Evolutionary conservation across 2,329 filamentous ascomycete genomes (phyloP).

Genomic region (Macroventuria anomochaeta): DNA sequence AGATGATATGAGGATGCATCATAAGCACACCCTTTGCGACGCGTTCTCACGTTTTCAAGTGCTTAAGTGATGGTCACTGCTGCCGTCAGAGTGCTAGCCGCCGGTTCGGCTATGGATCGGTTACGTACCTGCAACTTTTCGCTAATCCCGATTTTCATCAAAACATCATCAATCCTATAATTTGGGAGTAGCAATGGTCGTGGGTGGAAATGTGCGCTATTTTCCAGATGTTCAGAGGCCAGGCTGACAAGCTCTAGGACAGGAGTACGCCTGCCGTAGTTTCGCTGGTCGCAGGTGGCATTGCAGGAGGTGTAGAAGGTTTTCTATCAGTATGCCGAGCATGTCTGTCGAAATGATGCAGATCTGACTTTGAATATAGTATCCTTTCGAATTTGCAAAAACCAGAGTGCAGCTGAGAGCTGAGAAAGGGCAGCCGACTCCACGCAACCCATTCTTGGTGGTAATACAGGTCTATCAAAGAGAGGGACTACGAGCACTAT

Average conservation of each 20-base stretch:
- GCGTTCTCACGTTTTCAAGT: not conserved
- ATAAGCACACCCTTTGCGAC: no score
- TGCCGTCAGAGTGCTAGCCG: not conserved
- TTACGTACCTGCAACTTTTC: conserved; percentile 14
- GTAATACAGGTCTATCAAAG: conserved; percentile 61
- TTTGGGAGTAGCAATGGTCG: conserved; percentile 35
- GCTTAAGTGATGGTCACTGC: not conserved
- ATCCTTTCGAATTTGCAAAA: conserved; percentile 73
- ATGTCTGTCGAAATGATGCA: not conserved
- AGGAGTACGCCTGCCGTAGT: conserved; percentile 48
- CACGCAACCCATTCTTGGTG: conserved; percentile 64
- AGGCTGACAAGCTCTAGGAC: conserved; percentile 33
- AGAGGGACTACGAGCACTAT: conserved; percentile 65
- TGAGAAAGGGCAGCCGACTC: conserved; percentile 52
- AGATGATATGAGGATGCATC: no score
- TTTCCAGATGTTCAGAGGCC: not conserved
- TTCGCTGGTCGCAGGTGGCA: conserved; percentile 47
- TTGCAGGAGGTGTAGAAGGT: conserved; percentile 50
- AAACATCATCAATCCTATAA: conserved; percentile 4
- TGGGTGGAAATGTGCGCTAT: conserved; percentile 35
- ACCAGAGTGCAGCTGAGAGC: conserved; percentile 65
- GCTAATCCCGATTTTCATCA: not conserved
- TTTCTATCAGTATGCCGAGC: conserved; percentile 41
- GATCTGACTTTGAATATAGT: conserved; percentile 42
- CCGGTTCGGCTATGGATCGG: conserved; percentile 11